Evolutionary conservation across 169 alveolate genomes (phyloP), one percentile per base, ranked within the genome.

Genomic region (Nephromyces sp.): DNA sequence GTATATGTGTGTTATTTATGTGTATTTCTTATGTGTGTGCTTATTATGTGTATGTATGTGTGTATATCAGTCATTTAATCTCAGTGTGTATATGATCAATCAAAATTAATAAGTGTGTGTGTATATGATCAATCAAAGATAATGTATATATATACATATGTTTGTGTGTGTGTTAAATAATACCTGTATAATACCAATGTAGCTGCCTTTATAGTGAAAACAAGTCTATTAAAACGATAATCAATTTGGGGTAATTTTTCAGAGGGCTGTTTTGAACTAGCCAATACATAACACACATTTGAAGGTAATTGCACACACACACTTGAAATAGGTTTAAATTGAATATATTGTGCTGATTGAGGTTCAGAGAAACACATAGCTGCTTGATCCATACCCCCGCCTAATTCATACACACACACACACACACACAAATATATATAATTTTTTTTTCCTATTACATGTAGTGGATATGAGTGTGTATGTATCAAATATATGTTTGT

Each of bases 361-460:
- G 57, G 25, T 15, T 15, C 57, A 15, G 57, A 43, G n/a, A 43
- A n/a, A 43, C 57, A 43, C 57, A 43, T 43, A 15, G 57, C 57
- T 15, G 57, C 57, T n/a, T 43, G 57, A 43, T 43, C 57, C 57
- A 43, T 43, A n/a, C 57, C 57, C n/a, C 57, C 57, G n/a, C 57
- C 57, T 43, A 43, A 43, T 15, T n/a, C n/a, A n/a, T n/a, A n/a
- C n/a, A n/a, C n/a, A n/a, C n/a, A n/a, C n/a, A n/a, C n/a, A n/a
- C n/a, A n/a, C n/a, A n/a, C n/a, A n/a, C n/a, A n/a, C n/a, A n/a
- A n/a, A n/a, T n/a, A n/a, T n/a, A n/a, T n/a, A n/a, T n/a, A n/a
- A n/a, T n/a, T n/a, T n/a, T n/a, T n/a, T n/a, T n/a, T n/a, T n/a
- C n/a, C n/a, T n/a, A n/a, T n/a, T n/a, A n/a, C n/a, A n/a, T n/a